Conservation (phyloP, 768 basidiomycete species). For the Pisolithus marmoratus region DNA sequence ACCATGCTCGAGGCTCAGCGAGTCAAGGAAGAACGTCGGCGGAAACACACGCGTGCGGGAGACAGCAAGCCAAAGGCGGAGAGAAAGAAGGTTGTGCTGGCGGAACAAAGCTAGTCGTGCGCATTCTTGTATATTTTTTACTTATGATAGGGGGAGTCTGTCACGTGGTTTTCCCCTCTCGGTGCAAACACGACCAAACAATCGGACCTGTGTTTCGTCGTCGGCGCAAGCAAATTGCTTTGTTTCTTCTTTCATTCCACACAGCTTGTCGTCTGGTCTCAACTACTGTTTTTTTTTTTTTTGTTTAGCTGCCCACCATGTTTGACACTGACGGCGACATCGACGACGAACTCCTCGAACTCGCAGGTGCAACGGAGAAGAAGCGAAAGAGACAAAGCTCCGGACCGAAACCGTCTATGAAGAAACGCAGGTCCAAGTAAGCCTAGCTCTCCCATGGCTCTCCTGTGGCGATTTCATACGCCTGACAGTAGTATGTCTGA, state of each 20-base stretch:
- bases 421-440: conserved; percentile 74
- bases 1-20: conserved; percentile 88
- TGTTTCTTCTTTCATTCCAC: conserved; percentile 2
- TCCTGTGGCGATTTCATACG: not conserved
- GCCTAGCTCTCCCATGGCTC: conserved; percentile 19
- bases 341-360: conserved; percentile 72
- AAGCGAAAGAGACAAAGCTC: conserved; percentile 58
- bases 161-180: conserved; percentile 10
- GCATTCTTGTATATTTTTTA: conserved; percentile 8
- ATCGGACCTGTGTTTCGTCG: not conserved
- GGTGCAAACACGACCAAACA: conserved; percentile 18
- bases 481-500: conserved; percentile 30
- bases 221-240: not conserved
- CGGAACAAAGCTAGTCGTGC: conserved; percentile 52
- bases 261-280: not conserved
- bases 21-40: conserved; percentile 89
- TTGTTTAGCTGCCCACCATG: conserved; percentile 24
- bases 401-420: conserved; percentile 39
- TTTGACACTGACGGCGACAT: conserved; percentile 49
- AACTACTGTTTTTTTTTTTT: too few relatives aligned
- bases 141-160: not conserved
- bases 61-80: conserved; percentile 86
- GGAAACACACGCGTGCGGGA: conserved; percentile 84
- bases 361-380: conserved; percentile 65
- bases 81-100: conserved; percentile 80